A percentile compares a stretch with the other conserved stretches of the same genome.
Evolutionary conservation across 2,329 filamentous ascomycete genomes (phyloP).

Genomic region (Phaeosphaeria sp.): DNA sequence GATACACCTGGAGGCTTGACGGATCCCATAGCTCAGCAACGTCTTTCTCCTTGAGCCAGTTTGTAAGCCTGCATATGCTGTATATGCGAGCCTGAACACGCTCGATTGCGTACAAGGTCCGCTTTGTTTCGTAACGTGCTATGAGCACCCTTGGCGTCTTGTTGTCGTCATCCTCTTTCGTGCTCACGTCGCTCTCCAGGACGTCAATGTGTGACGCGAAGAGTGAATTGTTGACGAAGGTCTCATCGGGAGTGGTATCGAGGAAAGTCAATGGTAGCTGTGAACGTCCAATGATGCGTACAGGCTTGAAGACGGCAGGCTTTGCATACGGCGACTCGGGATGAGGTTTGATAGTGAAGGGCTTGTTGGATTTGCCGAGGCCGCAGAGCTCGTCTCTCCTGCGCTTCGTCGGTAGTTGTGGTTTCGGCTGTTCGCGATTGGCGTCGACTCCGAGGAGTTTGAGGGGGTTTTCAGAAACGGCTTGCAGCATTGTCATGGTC

Average conservation of each 20-base stretch:
- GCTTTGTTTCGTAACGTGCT: slow-evolving; percentile 55
- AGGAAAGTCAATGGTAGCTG: slow-evolving; percentile 49
- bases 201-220: slow-evolving; percentile 44
- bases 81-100: slow-evolving; percentile 67
- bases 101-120: slow-evolving; percentile 82
- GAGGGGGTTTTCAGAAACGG: slow-evolving; percentile 21
- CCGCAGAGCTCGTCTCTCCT: slow-evolving; percentile 39
- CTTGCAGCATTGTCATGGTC: slow-evolving; percentile 39
- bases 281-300: slow-evolving; percentile 43
- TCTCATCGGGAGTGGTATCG: slow-evolving; percentile 34
- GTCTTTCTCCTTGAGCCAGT: slow-evolving; percentile 67
- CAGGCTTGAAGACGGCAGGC: slow-evolving; percentile 39
- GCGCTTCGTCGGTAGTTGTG: slow-evolving; percentile 37
- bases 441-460: slow-evolving; percentile 30
- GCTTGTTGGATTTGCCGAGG: slow-evolving; percentile 33
- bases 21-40: slow-evolving; percentile 50
- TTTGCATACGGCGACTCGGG: slow-evolving; percentile 36
- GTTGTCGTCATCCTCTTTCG: not conserved
- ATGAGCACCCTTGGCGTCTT: slow-evolving; percentile 39
- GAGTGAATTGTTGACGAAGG: slow-evolving; percentile 35
- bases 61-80: slow-evolving; percentile 70
- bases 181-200: slow-evolving; percentile 30
- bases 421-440: slow-evolving; percentile 33
- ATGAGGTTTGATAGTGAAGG: slow-evolving; percentile 42
- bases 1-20: slow-evolving; percentile 56